Conservation (phyloP, 441 rosid species). For the Capsella rubella region DNA sequence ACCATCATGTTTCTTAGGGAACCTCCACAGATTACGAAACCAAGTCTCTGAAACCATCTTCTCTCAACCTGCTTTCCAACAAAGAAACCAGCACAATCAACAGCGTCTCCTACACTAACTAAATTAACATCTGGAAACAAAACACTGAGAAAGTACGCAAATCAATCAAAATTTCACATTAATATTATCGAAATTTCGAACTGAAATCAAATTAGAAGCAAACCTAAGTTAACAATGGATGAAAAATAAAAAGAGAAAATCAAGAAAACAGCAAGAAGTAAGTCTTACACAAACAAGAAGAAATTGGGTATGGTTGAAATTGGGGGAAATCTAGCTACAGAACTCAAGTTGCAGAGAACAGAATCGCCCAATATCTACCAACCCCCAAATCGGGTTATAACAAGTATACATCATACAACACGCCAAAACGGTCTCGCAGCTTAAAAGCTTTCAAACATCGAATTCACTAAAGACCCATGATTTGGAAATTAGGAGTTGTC, state of each 20-base stretch:
- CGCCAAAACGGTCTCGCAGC: background rate
- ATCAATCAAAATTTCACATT: conserved; percentile 7
- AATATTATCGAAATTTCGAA: conserved; percentile 12
- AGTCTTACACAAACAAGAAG: conserved; percentile 1
- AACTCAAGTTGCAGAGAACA: background rate
- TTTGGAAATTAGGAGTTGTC: conserved; percentile 30
- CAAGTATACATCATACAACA: background rate
- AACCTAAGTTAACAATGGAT: background rate
- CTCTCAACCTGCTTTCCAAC: conserved; percentile 45
- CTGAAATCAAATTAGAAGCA: conserved; percentile 1
- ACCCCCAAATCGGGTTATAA: conserved; percentile 17
- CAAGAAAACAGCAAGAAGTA: conserved; percentile 20
- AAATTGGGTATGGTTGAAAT: conserved; percentile 4
- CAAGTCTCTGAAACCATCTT: conserved; percentile 87
- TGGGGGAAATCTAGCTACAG: conserved; percentile 32
- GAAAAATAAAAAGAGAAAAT: background rate
- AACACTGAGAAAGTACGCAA: background rate
- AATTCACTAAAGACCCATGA: conserved; percentile 17
- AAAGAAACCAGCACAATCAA: conserved; percentile 20
- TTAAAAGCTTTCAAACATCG: conserved; percentile 1
- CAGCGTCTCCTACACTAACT: background rate
- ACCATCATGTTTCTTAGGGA: conserved; percentile 65
- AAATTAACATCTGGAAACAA: background rate
- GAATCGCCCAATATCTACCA: conserved; percentile 18
- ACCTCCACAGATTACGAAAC: conserved; percentile 85